Base-by-base conservation (phyloP, 1,284 basidiomycete genomes). In the Rhodotorula sp. region DNA sequence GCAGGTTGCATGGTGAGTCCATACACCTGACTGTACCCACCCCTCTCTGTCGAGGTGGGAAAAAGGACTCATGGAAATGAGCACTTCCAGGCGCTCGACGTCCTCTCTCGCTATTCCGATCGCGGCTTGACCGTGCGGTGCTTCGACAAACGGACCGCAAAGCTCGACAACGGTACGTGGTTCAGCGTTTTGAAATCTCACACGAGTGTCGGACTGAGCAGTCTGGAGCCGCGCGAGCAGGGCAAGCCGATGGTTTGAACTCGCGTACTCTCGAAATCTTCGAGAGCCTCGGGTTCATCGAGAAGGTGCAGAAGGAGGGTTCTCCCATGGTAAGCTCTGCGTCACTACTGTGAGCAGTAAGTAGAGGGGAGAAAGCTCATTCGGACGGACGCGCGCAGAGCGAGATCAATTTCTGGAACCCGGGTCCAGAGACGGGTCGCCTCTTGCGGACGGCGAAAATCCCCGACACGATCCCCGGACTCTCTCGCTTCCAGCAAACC, bases 181-280 rank as follows among this genome's bases (percentile, higher is more conserved):
- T 3, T 34, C 56, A 8, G 26, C 26, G n/a, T 48, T 21, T 49
- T 48, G 10, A 12, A 14, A 12, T 12, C 39, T 43, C 2, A 43
- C 39, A 8, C 12, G 39, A 43, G 12, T 43, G 39, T 43, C 39
- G 39, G 10, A 43, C n/a, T 58, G 47, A 16, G 8, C 34, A 7
- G 12, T 49, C 48, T 21, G 31, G 54, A 34, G 62, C 26, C 61
- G 64, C 8, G 46, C 62, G n/a, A 51, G 87, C 87, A 10, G 91
- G 91, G 21, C 90, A 91, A 78, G 90, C 90, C 0, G 90, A 92
- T 78, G 90, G 90, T 7, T 88, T 91, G 63, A 89, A 90, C 78
- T 89, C 89, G 0, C 85, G 90, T 54, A 90, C 89, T 1, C 86
- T 91, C 62, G 91, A 92, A 80, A 87, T 91, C 10, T 81, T 92